Conservation (phyloP, 768 basidiomycete genomes). For the Lactarius sp. region DNA sequence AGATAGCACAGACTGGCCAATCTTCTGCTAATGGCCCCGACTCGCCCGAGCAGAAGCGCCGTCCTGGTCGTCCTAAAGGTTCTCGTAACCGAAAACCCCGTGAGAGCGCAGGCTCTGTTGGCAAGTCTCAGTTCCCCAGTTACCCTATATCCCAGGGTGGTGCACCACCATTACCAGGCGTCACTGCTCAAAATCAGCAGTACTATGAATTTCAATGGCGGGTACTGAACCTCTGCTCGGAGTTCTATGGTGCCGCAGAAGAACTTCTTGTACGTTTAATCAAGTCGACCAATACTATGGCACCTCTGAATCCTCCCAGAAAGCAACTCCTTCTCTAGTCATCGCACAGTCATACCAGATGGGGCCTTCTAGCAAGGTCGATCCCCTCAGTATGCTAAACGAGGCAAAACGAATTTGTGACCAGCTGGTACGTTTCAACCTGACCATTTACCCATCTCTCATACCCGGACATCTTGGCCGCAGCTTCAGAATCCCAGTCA, state of each 20-base stretch:
- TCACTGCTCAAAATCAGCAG: constrained; percentile 64
- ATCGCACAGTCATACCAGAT: constrained; percentile 78
- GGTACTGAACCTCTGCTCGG: constrained; percentile 73
- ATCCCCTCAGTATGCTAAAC: constrained; percentile 65
- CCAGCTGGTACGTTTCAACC: constrained; percentile 48
- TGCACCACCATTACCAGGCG: constrained; percentile 33
- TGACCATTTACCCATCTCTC: constrained; percentile 5
- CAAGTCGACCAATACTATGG: constrained; percentile 16
- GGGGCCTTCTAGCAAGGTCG: constrained; percentile 62
- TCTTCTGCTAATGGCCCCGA: constrained; percentile 31
- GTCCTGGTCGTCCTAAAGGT: constrained; percentile 73
- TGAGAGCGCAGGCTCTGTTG: constrained; percentile 39
- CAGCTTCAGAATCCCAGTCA: constrained; percentile 74
- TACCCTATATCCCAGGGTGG: constrained; percentile 27
- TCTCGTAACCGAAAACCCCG: constrained; percentile 66
- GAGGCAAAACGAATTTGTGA: constrained; percentile 80
- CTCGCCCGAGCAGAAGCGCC: constrained; percentile 51
- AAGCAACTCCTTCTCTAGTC: constrained; percentile 60
- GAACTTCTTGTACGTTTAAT: constrained; percentile 65
- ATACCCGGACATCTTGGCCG: constrained; percentile 22
- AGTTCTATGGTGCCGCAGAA: constrained; percentile 82
- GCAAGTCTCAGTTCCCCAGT: constrained; percentile 34
- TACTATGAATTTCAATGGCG: constrained; percentile 89
- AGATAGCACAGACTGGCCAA: constrained; percentile 14
- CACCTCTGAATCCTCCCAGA: constrained; percentile 31